Percentiles rank a stretch among this genome's conserved stretches.
Conservation (phyloP, 2,329 filamentous ascomycete genomes). For the Phaeoacremonium minimum region DNA sequence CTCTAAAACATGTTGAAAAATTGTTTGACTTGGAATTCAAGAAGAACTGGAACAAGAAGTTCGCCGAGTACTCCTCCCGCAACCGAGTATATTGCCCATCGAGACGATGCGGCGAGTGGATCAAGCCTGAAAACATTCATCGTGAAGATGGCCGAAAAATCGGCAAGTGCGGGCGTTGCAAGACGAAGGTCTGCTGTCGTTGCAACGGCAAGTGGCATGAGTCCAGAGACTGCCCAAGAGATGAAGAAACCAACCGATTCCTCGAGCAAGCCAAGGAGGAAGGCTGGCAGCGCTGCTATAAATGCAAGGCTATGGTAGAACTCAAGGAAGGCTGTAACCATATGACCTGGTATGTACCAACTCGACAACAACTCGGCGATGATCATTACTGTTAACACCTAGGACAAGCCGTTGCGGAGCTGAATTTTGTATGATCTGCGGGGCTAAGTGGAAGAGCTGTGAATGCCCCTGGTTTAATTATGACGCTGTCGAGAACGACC, state of each 20-base stretch:
- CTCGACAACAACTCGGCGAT: not conserved
- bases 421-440: conserved; percentile 86
- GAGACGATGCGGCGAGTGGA: conserved; percentile 72
- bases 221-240: conserved; percentile 64
- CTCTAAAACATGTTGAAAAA: conserved; percentile 69
- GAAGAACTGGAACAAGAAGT: conserved; percentile 69
- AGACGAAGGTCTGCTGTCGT: conserved; percentile 66
- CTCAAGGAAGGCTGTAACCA: conserved; percentile 81
- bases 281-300: conserved; percentile 73
- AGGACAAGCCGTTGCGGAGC: conserved; percentile 63
- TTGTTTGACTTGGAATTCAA: conserved; percentile 74
- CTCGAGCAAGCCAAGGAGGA: conserved; percentile 61
- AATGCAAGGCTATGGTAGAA: conserved; percentile 71
- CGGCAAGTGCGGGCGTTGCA: conserved; percentile 68
- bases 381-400: conserved; percentile 1
- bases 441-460: conserved; percentile 76
- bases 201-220: conserved; percentile 76
- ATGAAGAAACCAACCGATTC: conserved; percentile 61
- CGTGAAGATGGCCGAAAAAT: conserved; percentile 56
- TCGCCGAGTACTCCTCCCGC: conserved; percentile 67
- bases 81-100: conserved; percentile 76
- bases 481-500: conserved; percentile 48
- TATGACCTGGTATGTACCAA: conserved; percentile 69
- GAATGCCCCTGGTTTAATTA: conserved; percentile 78
- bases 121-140: conserved; percentile 66